Percentiles rank a stretch among this genome's conserved stretches.
Conservation (phyloP, 2,329 filamentous ascomycete genomes). For the Ceratocystis huliohia region DNA sequence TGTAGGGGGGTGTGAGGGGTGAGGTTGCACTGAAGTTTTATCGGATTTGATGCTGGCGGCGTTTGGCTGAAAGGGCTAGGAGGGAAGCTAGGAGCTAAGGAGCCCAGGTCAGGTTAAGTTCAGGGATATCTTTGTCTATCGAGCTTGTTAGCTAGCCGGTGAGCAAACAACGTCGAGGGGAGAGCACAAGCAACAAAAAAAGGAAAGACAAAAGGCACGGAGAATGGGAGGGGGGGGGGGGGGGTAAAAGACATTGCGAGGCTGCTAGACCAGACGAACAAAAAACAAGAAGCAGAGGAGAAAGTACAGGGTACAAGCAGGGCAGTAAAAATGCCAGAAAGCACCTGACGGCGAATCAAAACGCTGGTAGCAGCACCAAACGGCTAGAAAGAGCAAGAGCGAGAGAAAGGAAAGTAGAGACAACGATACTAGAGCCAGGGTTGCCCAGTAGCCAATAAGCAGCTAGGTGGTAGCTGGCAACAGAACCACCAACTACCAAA, state of each 20-base stretch:
- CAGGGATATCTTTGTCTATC: conserved; percentile 3
- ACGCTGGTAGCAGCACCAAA: not conserved
- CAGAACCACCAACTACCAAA: too few relatives aligned
- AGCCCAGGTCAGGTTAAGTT: not conserved
- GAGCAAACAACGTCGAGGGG: not conserved
- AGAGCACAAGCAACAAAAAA: not conserved
- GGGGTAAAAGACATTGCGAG: not conserved
- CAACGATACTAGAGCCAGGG: not conserved
- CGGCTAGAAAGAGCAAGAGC: not conserved
- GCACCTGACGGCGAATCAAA: not conserved
- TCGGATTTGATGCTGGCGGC: conserved; percentile 13
- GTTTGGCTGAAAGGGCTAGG: conserved; percentile 13
- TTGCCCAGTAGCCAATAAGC: too few relatives aligned
- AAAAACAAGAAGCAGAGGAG: not conserved
- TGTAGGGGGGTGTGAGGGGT: conserved; percentile 11
- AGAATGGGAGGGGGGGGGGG: not conserved
- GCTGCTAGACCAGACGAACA: not conserved
- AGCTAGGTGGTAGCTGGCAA: too few relatives aligned
- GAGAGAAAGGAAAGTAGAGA: not conserved
- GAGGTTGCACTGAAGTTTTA: conserved; percentile 14
- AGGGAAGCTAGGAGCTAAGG: not conserved
- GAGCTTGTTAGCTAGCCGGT: conserved; percentile 2
- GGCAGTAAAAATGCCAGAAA: not conserved
- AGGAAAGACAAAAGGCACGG: not conserved
- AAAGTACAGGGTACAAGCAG: not conserved